These are phyloP conservation scores for Mycosphaerelloides madeirae DNA, from an alignment of 2,329 filamentous ascomycete genomes.

Conservation along the genomic window DNA sequence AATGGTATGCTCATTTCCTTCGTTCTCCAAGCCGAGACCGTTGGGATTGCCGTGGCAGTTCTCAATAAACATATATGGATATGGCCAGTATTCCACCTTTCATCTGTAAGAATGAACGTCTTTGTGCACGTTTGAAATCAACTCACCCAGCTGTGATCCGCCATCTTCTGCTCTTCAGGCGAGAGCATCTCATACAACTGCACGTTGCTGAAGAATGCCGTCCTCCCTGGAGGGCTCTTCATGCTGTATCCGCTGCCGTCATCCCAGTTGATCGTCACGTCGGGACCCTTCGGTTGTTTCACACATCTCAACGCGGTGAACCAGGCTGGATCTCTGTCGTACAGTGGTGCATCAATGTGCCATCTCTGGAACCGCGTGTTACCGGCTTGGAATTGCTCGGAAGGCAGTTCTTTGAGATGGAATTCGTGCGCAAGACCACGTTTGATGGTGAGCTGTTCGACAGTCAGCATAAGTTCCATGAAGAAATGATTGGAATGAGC, in stretches of 20 bases:
- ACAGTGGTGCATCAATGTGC: slow-evolving; percentile 73
- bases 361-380: slow-evolving; percentile 63
- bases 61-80: slow-evolving; percentile 77
- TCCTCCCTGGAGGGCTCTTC: slow-evolving; percentile 66
- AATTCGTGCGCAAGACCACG: slow-evolving; percentile 40
- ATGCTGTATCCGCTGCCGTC: slow-evolving; percentile 63
- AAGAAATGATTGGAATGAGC: too few species aligned
- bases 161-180: slow-evolving; percentile 61
- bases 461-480: too few species aligned
- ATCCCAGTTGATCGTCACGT: slow-evolving; percentile 65
- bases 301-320: slow-evolving; percentile 69
- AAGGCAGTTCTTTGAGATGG: slow-evolving; percentile 60
- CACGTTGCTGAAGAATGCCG: slow-evolving; percentile 63
- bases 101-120: too few species aligned
- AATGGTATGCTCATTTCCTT: slow-evolving; percentile 56
- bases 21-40: slow-evolving; percentile 63
- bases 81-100: slow-evolving; percentile 60
- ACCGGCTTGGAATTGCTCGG: slow-evolving; percentile 51
- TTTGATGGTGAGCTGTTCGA: slow-evolving; percentile 24
- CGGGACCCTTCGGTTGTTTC: slow-evolving; percentile 52
- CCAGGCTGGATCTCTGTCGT: slow-evolving; percentile 64
- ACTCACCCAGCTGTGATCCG: slow-evolving; percentile 54
- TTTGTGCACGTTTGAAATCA: too few species aligned
- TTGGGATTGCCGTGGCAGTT: slow-evolving; percentile 59
- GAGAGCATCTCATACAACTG: slow-evolving; percentile 65